Base-by-base conservation (phyloP, 768 basidiomycete genomes). In the Stropharia rugosoannulata region DNA sequence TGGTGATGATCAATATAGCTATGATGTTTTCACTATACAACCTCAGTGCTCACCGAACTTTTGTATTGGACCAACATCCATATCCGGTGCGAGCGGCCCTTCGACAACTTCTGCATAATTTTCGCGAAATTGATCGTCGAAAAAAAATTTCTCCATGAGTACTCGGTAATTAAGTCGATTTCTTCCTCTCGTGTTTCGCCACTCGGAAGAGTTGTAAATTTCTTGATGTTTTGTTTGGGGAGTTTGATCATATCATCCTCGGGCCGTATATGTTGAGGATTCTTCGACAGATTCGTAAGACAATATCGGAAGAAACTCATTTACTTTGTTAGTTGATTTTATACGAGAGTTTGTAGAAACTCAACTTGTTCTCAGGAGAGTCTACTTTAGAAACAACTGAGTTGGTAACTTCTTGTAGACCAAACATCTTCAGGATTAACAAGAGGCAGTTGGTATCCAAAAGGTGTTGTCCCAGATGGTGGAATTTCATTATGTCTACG, bases 131-230 rank as follows among this genome's bases (percentile, higher is more conserved):
- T 99, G 73, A 98, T 96, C 18, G 90, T 87, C 27, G 93, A 85
- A 73, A 98, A 98, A 72, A 99, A 98, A 71, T 98, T 98, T 47
- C 97, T 75, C 94, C 96, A 98, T 3, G 94, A 96, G 69, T 91
- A 99, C 36, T 98, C 94, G 11, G 89, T 89, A 47, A 99, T 78
- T 69, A 97, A 78, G 64, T 98, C 96, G 19, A 98, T 75, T 61
- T 98, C 96, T 65, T 95, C 93, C 46, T 91, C 87, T 27, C 83
- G 81, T 62, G 78, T 84, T 63, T 86, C 82, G 39, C 89, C 90
- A 62, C 90, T 90, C 2, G 89, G 88, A 8, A 90, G 74, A 5
- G 66, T 78, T 22, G 77, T 82, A 13, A 76, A 75, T 56, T 84
- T 82, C 43, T 81, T 68, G 16, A 86, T 75, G 18, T 80, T 72